Evolutionary conservation across 2,329 filamentous ascomycete species (phyloP).

Genomic region (Cladosporium sp.): DNA sequence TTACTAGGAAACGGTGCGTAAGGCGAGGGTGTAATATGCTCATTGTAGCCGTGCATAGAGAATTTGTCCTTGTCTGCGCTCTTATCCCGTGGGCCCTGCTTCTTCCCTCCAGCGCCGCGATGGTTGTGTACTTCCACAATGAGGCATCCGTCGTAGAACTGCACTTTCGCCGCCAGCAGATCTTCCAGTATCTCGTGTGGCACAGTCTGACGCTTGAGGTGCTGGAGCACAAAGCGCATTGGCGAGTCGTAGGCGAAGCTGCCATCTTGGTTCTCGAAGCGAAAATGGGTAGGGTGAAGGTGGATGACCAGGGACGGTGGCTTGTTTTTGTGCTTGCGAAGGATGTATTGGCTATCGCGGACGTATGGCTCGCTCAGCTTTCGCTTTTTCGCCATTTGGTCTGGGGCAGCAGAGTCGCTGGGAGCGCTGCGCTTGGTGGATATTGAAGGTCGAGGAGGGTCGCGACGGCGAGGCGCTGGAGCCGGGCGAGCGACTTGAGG

Average conservation of each 20-base stretch:
- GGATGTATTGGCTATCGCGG: conserved; percentile 66
- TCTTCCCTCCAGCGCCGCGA: conserved; percentile 45
- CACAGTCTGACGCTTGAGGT: conserved; percentile 68
- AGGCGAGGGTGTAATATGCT: conserved; percentile 82
- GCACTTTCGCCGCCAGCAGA: conserved; percentile 62
- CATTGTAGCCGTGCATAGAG: conserved; percentile 89
- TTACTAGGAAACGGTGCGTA: conserved; percentile 63
- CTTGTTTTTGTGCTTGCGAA: conserved; percentile 68
- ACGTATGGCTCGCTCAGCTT: conserved; percentile 42
- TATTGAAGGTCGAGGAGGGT: conserved; percentile 33
- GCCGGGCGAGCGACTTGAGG: conserved; percentile 28
- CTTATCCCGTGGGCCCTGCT: conserved; percentile 40
- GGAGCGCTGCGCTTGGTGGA: conserved; percentile 21
- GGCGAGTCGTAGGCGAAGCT: conserved; percentile 89
- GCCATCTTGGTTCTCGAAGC: conserved; percentile 89
- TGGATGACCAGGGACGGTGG: conserved; percentile 82
- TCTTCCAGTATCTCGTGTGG: conserved; percentile 85
- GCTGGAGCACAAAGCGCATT: conserved; percentile 75
- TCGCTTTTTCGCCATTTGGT: conserved; percentile 20
- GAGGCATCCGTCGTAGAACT: conserved; percentile 88
- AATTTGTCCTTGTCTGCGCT: conserved; percentile 59
- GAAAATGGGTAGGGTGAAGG: conserved; percentile 77
- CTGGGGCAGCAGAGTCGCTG: conserved; percentile 18
- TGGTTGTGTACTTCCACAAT: conserved; percentile 94
- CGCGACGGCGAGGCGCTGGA: conserved; percentile 36